These are phyloP conservation scores for Gracilariopsis chorda DNA, from an alignment of 23 red algal species.

Conservation along the genomic window DNA sequence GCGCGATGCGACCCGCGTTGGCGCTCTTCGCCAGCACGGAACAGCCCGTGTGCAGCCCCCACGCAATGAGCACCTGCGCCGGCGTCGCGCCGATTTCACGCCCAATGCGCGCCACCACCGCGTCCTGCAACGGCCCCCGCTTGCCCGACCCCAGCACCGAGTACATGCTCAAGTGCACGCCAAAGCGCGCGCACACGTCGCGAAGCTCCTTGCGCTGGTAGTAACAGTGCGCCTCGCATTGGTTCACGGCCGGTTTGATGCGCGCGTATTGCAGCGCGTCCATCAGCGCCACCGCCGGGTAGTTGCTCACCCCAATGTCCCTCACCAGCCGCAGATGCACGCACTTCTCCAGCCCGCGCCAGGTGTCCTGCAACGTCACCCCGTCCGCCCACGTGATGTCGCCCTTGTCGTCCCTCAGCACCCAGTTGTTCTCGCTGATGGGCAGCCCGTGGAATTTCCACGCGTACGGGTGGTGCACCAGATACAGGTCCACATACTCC, in stretches of 20 bases:
- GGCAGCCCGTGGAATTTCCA: slow-evolving; percentile 76
- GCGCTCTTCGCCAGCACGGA: slow-evolving; percentile 83
- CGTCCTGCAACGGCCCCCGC: slow-evolving; percentile 63
- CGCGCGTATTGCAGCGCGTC: slow-evolving; percentile 70
- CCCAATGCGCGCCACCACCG: slow-evolving; percentile 56
- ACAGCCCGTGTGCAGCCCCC: slow-evolving; percentile 72
- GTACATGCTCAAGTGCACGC: slow-evolving; percentile 80
- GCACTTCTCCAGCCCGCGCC: slow-evolving; percentile 83
- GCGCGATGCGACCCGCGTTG: slow-evolving; percentile 51
- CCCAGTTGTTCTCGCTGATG: slow-evolving; percentile 64
- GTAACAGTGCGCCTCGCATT: slow-evolving; percentile 78
- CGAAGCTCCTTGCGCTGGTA: slow-evolving; percentile 54
- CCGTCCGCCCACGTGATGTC: slow-evolving; percentile 37
- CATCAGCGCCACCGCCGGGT: slow-evolving; percentile 51
- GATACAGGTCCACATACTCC: slow-evolving; percentile 84
- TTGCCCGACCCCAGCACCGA: slow-evolving; percentile 76
- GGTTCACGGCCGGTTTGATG: slow-evolving; percentile 84
- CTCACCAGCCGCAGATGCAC: slow-evolving; percentile 49
- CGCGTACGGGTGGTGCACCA: slow-evolving; percentile 83
- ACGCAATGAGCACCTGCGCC: slow-evolving; percentile 77
- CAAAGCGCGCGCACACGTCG: slow-evolving; percentile 42
- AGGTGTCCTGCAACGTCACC: slow-evolving; percentile 71
- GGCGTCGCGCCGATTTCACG: slow-evolving; percentile 23
- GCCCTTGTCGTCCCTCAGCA: slow-evolving; percentile 39
- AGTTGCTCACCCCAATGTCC: slow-evolving; percentile 89